phyloP scores from a whole-genome alignment of 2,329 filamentous ascomycete species.

The Aspergillus texensis region DNA sequence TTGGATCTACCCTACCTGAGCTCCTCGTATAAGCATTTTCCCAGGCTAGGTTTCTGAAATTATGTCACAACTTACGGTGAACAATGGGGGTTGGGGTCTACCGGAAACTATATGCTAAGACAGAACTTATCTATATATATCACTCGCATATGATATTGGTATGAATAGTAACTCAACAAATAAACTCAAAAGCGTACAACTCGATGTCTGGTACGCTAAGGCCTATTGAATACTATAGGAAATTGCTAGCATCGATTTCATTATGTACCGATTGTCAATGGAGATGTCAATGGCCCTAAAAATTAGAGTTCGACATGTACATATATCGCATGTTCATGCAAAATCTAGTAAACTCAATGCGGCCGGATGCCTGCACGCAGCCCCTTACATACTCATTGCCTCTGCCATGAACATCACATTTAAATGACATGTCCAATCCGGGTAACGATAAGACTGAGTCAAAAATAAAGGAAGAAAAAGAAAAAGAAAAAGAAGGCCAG shows the following conservation, averaged over 20 bases:
- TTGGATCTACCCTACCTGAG: slow-evolving; percentile 2
- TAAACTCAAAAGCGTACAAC: background rate
- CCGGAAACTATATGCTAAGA: background rate
- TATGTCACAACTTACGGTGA: background rate
- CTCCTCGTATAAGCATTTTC: background rate
- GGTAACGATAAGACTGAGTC: background rate
- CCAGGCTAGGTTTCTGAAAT: background rate
- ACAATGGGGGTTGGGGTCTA: background rate
- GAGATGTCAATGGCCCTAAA: background rate
- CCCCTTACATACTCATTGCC: background rate
- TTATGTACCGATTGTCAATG: background rate
- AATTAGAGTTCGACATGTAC: background rate
- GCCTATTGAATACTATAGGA: background rate
- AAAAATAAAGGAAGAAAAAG: too few species aligned
- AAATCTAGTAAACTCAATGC: background rate
- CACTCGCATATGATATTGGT: background rate
- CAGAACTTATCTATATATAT: background rate
- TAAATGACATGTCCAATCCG: background rate
- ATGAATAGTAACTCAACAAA: background rate
- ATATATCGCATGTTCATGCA: background rate
- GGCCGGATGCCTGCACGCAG: background rate
- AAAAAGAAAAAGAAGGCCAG: too few species aligned
- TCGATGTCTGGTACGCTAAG: background rate
- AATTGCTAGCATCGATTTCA: background rate
- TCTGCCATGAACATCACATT: background rate